Evolutionary conservation across 148 eudicot genomes (phyloP), one percentile per base, ranked within the genome.

Genomic region (Drosera capensis): DNA sequence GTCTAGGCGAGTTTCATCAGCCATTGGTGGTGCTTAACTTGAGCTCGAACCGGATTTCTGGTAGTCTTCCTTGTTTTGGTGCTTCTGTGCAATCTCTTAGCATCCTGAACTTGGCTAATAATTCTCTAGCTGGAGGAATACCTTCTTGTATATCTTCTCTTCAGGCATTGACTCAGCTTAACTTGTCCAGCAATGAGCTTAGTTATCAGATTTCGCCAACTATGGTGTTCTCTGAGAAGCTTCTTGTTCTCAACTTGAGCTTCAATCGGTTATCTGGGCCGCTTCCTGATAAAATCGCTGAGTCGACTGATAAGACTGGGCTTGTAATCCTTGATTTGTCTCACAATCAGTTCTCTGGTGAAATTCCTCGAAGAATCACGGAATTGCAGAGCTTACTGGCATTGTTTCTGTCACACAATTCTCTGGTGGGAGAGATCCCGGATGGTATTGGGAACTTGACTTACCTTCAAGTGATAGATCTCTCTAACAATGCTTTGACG

Each of bases 391-490:
- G 70, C 63, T 74, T 90, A 65, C 83, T 84, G 51, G 95, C 81
- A 7, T 64, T 90, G 72, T 71, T 73, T 61, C 74, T 90, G 2
- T 90, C 95, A 7, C 72, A 80, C 41, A 90, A 90, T 65, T 68
- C 62, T 41, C 79, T 90, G 18, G 64, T 66, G 0, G 92, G 97
- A 16, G 68, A 63, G 31, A 80, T 90, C 52, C 97, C 94, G 1
- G 68, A 48, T 23, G 68, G 81, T 61, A 84, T 90, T 56, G 97
- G 95, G 45, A 84, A 90, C 51, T 57, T 90, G 68, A 84, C 97
- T 2, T 83, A 88, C 68, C 84, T 88, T 19, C 97, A 83, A 78
- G 97, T 76, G 67, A 75, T 88, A 29, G 94, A 88, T 69, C 74
- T 88, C 23, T 88, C 97, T 12, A 62, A 80, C 57, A 88, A 88